Evolutionary conservation across 495 filamentous ascomycete species (phyloP).

Genomic region (Durotheca rogersii): DNA sequence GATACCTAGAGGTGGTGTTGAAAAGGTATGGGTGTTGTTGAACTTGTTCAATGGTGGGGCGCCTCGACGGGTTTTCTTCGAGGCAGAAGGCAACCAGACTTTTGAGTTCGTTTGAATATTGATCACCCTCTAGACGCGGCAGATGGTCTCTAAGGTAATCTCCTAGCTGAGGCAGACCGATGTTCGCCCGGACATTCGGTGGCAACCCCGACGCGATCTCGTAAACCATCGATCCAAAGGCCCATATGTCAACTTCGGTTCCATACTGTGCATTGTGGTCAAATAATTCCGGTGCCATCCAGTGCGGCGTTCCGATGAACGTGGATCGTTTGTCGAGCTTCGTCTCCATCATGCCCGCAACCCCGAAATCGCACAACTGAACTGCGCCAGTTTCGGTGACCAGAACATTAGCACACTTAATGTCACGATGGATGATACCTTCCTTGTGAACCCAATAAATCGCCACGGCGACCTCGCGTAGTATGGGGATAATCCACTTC

Average conservation of each 20-base stretch:
- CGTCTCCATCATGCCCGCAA: constrained; percentile 82
- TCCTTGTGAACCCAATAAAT: constrained; percentile 85
- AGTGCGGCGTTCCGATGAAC: constrained; percentile 91
- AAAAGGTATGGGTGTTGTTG: constrained; percentile 63
- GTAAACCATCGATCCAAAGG: constrained; percentile 84
- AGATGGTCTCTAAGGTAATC: constrained; percentile 60
- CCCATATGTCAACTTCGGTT: constrained; percentile 89
- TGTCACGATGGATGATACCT: constrained; percentile 92
- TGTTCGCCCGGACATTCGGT: constrained; percentile 60
- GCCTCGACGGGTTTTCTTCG: constrained; percentile 68
- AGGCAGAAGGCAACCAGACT: constrained; percentile 79
- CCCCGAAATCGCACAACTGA: constrained; percentile 94
- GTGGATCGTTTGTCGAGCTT: constrained; percentile 85
- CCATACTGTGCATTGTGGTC: constrained; percentile 56
- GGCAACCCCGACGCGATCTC: constrained; percentile 91
- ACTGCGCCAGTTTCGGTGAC: constrained; percentile 83
- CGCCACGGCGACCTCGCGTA: constrained; percentile 82
- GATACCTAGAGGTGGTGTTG: constrained; percentile 65
- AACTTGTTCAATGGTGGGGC: constrained; percentile 70
- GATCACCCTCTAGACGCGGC: constrained; percentile 72
- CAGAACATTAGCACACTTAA: constrained; percentile 93
- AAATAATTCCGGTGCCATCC: constrained; percentile 94
- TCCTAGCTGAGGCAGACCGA: constrained; percentile 55
- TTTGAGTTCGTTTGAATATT: constrained; percentile 72
- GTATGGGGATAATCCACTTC: constrained; percentile 84